These are phyloP conservation scores for Beauveria asiatica DNA, from an alignment of 2,329 filamentous ascomycete genomes.

Conservation along the genomic window DNA sequence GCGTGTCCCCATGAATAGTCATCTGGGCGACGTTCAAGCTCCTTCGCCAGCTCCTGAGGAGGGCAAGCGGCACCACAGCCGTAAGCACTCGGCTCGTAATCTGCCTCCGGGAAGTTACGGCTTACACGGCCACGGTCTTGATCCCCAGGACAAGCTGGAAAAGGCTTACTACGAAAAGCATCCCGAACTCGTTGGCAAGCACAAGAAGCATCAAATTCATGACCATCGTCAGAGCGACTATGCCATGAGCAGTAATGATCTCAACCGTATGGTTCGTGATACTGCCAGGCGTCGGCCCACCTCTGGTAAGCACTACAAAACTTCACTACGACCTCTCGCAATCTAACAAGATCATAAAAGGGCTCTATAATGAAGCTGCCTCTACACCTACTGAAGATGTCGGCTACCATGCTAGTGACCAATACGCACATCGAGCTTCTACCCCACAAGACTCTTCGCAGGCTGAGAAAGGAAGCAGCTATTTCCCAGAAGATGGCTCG, in stretches of 20 bases:
- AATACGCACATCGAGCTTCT: constrained; percentile 68
- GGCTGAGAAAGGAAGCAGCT: constrained; percentile 5
- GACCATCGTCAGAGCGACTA: constrained; percentile 57
- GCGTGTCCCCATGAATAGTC: constrained; percentile 86
- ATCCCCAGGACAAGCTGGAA: constrained; percentile 72
- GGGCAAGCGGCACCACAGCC: constrained; percentile 49
- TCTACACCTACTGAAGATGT: constrained; percentile 86
- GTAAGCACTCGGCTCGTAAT: constrained; percentile 64
- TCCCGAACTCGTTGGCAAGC: constrained; percentile 70
- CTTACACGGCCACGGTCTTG: constrained; percentile 76
- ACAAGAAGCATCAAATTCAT: constrained; percentile 49
- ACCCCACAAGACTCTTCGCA: constrained; percentile 49
- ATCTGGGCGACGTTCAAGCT: constrained; percentile 92
- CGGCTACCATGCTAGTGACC: constrained; percentile 78
- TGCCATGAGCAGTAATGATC: constrained; percentile 78
- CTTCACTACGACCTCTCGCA: neutral
- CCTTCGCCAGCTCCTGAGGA: constrained; percentile 57
- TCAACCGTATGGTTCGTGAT: constrained; percentile 81
- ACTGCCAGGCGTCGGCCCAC: constrained; percentile 42
- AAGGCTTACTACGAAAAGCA: constrained; percentile 91
- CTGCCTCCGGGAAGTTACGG: constrained; percentile 85
- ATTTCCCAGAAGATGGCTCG: neutral
- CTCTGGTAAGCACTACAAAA: neutral
- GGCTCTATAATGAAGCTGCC: constrained; percentile 50
- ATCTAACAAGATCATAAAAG: constrained; percentile 44